Evolutionary conservation across 306 rosid species (phyloP), one percentile per base, ranked within the genome.

Genomic region (Abrus pulchellus): DNA sequence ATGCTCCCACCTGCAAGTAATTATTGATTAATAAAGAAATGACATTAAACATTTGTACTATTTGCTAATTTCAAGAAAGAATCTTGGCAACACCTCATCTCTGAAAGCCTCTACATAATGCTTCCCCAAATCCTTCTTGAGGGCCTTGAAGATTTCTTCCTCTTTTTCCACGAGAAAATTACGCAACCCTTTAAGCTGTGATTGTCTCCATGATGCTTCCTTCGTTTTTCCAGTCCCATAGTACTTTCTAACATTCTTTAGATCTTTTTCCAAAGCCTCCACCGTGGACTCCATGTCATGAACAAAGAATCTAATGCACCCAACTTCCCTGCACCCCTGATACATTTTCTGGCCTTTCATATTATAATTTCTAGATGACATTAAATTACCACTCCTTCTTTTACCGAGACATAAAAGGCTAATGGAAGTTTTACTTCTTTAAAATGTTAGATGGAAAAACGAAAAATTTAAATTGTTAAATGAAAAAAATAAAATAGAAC

Each of bases 21-120:
- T 41, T 6, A 52, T 13, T n/a, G 5, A 65, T 12, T 61, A 9
- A 77, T 12, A 45, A 49, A 78, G 12, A 36, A 64, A 28, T 14
- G 13, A 47, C 72, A 63, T 64, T 27, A 72, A 63, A 12, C 0
- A 53, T 13, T 2, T 45, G 12, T 12, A 49, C 13, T 9, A 55
- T 44, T 33, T 68, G 43, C 40, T 65, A 64, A 38, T 4, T 27
- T 2, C 2, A 36, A 74, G 9, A n/a, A 68, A 68, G 30, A 47
- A n/a, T 55, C 61, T 20, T 20, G 20, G 20, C 2, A 20, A 20
- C 13, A 41, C 97, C 97, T 93, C 96, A 27, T 93, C 97, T 86
- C 96, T 89, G 33, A 77, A 93, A 71, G 97, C 88, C 74, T 93
- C 97, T n/a, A 81, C 79, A 3, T 68, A 87, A 79, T 88, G 96